Percentiles rank a stretch among this genome's conserved stretches.
These are phyloP conservation scores for Drechslerella stenobrocha DNA, from an alignment of 2,329 filamentous ascomycete species.

Conservation along the genomic window DNA sequence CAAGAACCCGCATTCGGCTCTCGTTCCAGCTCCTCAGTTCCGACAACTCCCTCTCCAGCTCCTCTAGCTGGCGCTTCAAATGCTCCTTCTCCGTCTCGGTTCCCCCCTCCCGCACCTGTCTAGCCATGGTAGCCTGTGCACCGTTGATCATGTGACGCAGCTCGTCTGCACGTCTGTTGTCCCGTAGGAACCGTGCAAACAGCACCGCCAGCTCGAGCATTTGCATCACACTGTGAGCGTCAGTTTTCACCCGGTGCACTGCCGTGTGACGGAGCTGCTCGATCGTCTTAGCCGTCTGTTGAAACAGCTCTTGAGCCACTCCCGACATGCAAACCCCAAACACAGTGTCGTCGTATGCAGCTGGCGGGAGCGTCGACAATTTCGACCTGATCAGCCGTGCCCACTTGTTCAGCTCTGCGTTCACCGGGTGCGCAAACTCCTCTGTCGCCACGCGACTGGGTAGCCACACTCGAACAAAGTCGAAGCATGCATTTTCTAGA, in stretches of 20 bases:
- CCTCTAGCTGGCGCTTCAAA: slow-evolving; percentile 6
- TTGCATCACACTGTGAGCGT: background rate
- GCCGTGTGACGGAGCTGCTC: slow-evolving; percentile 13
- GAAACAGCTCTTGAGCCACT: background rate
- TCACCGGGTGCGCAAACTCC: slow-evolving; percentile 12
- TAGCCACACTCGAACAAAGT: slow-evolving; percentile 15
- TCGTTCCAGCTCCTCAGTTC: background rate
- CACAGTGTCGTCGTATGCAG: background rate
- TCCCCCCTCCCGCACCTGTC: background rate
- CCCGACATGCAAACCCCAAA: background rate
- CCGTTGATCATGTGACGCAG: background rate
- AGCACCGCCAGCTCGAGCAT: background rate
- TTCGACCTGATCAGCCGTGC: background rate
- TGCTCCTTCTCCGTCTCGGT: background rate
- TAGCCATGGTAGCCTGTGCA: background rate
- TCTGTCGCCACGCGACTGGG: background rate
- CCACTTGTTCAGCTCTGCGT: slow-evolving; percentile 24
- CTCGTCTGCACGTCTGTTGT: background rate
- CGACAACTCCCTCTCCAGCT: background rate
- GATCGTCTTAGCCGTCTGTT: background rate
- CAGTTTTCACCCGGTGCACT: slow-evolving; percentile 15
- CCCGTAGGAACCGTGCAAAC: slow-evolving; percentile 8
- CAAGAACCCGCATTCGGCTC: background rate
- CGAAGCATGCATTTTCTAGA: slow-evolving; percentile 22
- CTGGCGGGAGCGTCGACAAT: background rate